Conservation (phyloP, 345 rosid species). For the Eucalyptus curtisii region DNA sequence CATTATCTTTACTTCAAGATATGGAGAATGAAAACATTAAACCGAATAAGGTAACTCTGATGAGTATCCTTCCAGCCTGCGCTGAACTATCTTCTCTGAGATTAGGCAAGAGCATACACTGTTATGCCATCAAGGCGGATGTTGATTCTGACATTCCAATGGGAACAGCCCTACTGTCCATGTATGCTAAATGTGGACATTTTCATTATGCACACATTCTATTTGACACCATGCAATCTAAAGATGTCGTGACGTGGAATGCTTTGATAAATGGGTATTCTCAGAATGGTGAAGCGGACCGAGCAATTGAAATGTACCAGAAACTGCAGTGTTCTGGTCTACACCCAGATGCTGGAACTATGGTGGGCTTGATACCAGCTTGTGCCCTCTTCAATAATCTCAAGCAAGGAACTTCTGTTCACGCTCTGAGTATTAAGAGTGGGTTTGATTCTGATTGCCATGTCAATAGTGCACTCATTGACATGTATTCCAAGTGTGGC, state of each 20-base stretch:
- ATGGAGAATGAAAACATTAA: slow-evolving; percentile 28
- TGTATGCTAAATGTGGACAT: slow-evolving; percentile 44
- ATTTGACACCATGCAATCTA: slow-evolving; percentile 26
- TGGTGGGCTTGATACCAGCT: slow-evolving; percentile 43
- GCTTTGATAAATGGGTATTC: slow-evolving; percentile 40
- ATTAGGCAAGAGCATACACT: slow-evolving; percentile 51
- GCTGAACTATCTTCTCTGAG: slow-evolving; percentile 13
- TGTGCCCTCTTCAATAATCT: slow-evolving; percentile 24
- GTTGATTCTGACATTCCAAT: slow-evolving; percentile 23
- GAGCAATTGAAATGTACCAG: slow-evolving; percentile 24
- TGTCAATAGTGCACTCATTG: slow-evolving; percentile 37
- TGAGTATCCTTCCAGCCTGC: slow-evolving; percentile 43
- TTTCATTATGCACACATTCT: slow-evolving; percentile 16
- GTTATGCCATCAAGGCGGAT: slow-evolving; percentile 32
- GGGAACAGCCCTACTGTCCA: slow-evolving; percentile 41
- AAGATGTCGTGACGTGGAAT: slow-evolving; percentile 52
- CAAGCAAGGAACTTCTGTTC: slow-evolving; percentile 29
- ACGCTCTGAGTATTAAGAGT: slow-evolving; percentile 21
- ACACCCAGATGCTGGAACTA: slow-evolving; percentile 33
- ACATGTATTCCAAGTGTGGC: slow-evolving; percentile 50
- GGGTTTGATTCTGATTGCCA: slow-evolving; percentile 36
- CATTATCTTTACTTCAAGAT: slow-evolving; percentile 29
- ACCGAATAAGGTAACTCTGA: slow-evolving; percentile 32
- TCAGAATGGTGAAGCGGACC: slow-evolving; percentile 20
- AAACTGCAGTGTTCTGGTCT: slow-evolving; percentile 20